phyloP scores from a whole-genome alignment of 805 yeast species.

The Ogataea populi-albae region DNA sequence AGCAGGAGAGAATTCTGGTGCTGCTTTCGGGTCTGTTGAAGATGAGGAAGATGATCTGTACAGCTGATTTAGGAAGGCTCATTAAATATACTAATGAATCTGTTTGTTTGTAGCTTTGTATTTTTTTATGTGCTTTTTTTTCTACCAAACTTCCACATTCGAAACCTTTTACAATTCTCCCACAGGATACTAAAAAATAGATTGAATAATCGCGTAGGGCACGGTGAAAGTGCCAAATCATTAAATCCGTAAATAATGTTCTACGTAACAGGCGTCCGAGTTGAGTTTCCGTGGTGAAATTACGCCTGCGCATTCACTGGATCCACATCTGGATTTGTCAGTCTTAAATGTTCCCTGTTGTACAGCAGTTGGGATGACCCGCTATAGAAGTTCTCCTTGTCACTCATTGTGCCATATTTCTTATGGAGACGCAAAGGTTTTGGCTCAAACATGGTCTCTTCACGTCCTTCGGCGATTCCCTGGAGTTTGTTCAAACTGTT shows the following conservation, averaged over 20 bases:
- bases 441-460: constrained; percentile 14
- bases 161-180: no score
- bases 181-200: no score
- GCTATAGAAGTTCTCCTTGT: constrained; percentile 13
- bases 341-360: constrained; percentile 3
- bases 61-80: constrained; percentile 33
- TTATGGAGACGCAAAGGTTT: constrained; percentile 18
- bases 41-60: constrained; percentile 46
- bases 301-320: background rate
- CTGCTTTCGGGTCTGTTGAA: constrained; percentile 50
- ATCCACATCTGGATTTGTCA: constrained; percentile 10
- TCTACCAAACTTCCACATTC: no score
- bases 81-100: no score
- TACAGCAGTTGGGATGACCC: constrained; percentile 12
- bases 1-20: constrained; percentile 32
- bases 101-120: constrained; percentile 1
- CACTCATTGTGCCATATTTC: constrained; percentile 8
- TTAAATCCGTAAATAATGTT: no score
- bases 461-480: constrained; percentile 4
- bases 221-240: no score
- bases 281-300: no score
- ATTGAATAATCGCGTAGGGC: no score
- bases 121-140: background rate
- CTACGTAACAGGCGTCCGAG: no score
- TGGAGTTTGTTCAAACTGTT: constrained; percentile 5